These are phyloP conservation scores for Arthroderma sp. DNA, from an alignment of 2,329 filamentous ascomycete species.

Conservation along the genomic window DNA sequence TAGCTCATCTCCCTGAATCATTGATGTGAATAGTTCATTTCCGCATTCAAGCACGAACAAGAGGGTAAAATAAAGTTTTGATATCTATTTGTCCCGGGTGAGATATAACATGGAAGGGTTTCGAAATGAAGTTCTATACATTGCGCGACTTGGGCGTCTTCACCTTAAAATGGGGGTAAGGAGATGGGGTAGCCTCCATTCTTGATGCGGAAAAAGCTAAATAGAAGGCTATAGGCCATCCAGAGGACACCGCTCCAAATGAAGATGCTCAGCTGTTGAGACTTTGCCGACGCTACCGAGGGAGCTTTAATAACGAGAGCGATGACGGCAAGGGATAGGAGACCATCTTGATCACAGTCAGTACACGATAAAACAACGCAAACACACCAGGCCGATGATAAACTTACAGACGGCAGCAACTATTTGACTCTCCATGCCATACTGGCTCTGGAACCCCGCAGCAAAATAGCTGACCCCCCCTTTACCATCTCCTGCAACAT, in stretches of 20 bases:
- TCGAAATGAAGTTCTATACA: too few relatives aligned
- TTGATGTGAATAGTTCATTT: too few relatives aligned
- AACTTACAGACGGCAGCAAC: constrained; percentile 81
- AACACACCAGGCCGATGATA: not conserved
- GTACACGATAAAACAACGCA: constrained; percentile 12
- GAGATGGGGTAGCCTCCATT: constrained; percentile 91
- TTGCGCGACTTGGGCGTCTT: too few relatives aligned
- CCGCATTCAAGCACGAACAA: too few relatives aligned
- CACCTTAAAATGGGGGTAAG: constrained; percentile 65
- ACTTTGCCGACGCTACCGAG: constrained; percentile 62
- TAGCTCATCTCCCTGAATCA: too few relatives aligned
- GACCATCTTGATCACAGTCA: constrained; percentile 43
- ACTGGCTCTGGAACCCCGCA: constrained; percentile 82
- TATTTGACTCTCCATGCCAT: constrained; percentile 89
- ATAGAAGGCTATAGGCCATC: constrained; percentile 79
- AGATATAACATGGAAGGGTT: too few relatives aligned
- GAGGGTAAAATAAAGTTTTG: too few relatives aligned
- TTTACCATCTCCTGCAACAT: constrained; percentile 70
- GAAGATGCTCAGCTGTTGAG: constrained; percentile 70
- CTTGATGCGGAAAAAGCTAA: constrained; percentile 89
- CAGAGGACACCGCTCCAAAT: constrained; percentile 67
- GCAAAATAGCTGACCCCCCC: constrained; percentile 87
- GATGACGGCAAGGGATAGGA: constrained; percentile 81
- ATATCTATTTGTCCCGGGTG: too few relatives aligned
- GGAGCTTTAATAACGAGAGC: constrained; percentile 85